Conservation (phyloP, 192 early-diverging fungal species). For the Helicostylum pulchrum region DNA sequence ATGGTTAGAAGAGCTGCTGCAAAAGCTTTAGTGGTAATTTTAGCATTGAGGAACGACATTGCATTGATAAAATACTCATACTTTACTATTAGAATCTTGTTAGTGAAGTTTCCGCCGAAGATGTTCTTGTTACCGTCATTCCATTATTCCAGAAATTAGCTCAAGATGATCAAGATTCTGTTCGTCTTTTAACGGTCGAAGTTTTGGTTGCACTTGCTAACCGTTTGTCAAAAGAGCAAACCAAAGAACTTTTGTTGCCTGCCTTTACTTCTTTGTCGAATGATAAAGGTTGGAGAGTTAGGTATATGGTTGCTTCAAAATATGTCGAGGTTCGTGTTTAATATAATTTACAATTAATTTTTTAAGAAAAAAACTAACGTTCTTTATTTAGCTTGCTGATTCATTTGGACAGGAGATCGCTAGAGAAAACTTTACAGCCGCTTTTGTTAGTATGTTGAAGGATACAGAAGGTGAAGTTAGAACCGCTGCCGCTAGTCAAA, state of each 20-base stretch:
- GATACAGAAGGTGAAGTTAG: constrained; percentile 98
- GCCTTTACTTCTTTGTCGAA: constrained; percentile 73
- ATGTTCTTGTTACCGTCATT: constrained; percentile 82
- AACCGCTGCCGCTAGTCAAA: constrained; percentile 89
- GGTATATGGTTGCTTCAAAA: constrained; percentile 99
- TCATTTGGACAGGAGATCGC: constrained; percentile 76
- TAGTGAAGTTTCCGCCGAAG: constrained; percentile 62
- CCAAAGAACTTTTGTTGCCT: constrained; percentile 69
- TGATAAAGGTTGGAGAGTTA: constrained; percentile 97
- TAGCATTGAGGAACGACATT: background rate
- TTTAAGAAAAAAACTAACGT: background rate
- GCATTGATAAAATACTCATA: background rate
- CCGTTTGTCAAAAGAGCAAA: constrained; percentile 71
- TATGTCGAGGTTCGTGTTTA: constrained; percentile 75
- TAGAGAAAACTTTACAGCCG: constrained; percentile 81
- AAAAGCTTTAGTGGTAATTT: constrained; percentile 70
- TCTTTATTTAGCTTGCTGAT: constrained; percentile 63
- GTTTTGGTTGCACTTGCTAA: constrained; percentile 87
- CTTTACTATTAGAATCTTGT: constrained; percentile 11
- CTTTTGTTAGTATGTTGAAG: constrained; percentile 86
- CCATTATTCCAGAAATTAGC: constrained; percentile 86
- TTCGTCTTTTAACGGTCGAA: constrained; percentile 92
- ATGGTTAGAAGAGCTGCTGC: constrained; percentile 97
- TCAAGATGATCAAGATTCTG: constrained; percentile 91
- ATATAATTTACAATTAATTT: background rate